Evolutionary conservation across 2,329 filamentous ascomycete species (phyloP).

Genomic region (Claviceps africana): DNA sequence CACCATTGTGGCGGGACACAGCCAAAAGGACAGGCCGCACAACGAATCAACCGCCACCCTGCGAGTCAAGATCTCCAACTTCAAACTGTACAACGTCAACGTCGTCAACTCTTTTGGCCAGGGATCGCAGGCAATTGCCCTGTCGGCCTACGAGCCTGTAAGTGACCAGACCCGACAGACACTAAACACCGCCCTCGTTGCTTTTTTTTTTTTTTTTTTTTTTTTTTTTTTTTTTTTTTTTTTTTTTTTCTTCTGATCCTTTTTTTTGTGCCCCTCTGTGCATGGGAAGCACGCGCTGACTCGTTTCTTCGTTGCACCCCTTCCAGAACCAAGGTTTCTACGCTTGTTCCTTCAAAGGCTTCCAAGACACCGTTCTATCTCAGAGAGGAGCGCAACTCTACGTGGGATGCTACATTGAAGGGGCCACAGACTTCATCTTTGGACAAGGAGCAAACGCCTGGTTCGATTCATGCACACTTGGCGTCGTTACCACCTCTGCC

Average conservation of each 20-base stretch:
- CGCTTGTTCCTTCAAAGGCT: conserved; percentile 30
- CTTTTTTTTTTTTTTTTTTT: background rate
- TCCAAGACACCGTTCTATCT: conserved; percentile 35
- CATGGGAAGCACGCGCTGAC: too few species aligned
- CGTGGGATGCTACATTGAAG: conserved; percentile 27
- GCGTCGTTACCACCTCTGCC: background rate
- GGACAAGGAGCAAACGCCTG: conserved; percentile 26
- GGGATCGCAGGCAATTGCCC: conserved; percentile 30
- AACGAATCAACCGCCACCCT: conserved; percentile 39
- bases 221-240: background rate
- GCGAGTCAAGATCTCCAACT: conserved; percentile 28
- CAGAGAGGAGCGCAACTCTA: conserved; percentile 34
- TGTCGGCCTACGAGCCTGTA: conserved; percentile 19
- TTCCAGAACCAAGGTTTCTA: conserved; percentile 26
- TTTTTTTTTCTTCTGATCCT: too few species aligned
- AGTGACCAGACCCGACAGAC: background rate
- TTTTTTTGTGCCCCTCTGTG: too few species aligned
- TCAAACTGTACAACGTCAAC: conserved; percentile 49
- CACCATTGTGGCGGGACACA: conserved; percentile 28
- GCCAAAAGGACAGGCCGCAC: conserved; percentile 22
- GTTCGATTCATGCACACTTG: conserved; percentile 23
- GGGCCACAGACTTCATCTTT: conserved; percentile 29
- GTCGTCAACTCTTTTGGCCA: conserved; percentile 30
- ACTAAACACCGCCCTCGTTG: background rate
- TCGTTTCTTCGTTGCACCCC: too few species aligned